Evolutionary conservation across 129 eudicot genomes (phyloP).

Genomic region (Artemisia argyi): DNA sequence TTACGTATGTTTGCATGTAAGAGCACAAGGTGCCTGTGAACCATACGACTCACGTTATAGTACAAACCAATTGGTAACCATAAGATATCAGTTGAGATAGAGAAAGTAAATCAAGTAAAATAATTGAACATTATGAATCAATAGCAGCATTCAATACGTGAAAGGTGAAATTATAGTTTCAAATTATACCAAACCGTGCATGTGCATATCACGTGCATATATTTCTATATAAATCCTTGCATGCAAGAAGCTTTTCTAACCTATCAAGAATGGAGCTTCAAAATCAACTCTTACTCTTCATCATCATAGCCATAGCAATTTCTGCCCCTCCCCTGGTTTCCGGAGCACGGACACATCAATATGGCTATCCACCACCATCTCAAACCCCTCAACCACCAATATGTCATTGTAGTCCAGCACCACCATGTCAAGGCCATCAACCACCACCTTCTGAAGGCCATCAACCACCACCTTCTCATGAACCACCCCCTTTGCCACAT

Average conservation of each 20-base stretch:
- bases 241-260: background rate
- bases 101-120: too few relatives aligned
- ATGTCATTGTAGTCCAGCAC: background rate
- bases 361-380: constrained; percentile 13
- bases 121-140: too few relatives aligned
- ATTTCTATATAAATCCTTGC: background rate
- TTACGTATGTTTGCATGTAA: too few relatives aligned
- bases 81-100: too few relatives aligned
- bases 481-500: background rate
- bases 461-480: background rate
- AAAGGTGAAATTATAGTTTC: too few relatives aligned
- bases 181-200: background rate
- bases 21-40: too few relatives aligned
- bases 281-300: background rate
- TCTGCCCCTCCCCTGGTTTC: background rate
- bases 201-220: constrained; percentile 21
- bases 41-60: too few relatives aligned
- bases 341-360: background rate
- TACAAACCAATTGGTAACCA: too few relatives aligned
- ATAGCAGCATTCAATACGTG: too few relatives aligned
- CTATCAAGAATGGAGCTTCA: constrained; percentile 15
- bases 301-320: constrained; percentile 14
- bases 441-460: background rate
- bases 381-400: background rate
- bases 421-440: background rate